These are phyloP conservation scores for Mortierella sp. DNA, from an alignment of 371 early-diverging fungal species.

Conservation along the genomic window DNA sequence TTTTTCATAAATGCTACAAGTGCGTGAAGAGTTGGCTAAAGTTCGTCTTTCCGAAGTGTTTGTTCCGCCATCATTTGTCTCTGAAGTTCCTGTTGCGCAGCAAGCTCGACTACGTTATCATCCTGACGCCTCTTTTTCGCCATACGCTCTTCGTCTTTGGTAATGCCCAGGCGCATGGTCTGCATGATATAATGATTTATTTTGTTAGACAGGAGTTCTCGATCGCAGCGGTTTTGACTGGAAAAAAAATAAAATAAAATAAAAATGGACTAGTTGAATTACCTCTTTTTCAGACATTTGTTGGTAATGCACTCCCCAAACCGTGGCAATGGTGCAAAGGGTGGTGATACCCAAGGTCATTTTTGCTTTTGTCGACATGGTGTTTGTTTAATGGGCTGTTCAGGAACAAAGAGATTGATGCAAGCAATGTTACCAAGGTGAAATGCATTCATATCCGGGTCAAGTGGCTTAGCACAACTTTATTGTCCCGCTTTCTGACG, in stretches of 20 bases:
- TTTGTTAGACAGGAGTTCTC: background rate
- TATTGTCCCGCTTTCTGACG: constrained; percentile 18
- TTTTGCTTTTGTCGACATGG: constrained; percentile 56
- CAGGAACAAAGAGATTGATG: background rate
- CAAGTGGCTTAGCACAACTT: background rate
- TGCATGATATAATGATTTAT: constrained; percentile 1
- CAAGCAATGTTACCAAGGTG: background rate
- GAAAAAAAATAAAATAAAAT: background rate
- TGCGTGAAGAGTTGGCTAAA: background rate
- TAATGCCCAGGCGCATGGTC: constrained; percentile 49
- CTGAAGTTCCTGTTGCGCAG: constrained; percentile 53
- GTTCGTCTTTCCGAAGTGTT: constrained; percentile 31
- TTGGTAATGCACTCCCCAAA: constrained; percentile 54
- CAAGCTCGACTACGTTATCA: constrained; percentile 49
- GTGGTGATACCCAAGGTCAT: constrained; percentile 51
- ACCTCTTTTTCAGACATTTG: constrained; percentile 58
- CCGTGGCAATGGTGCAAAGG: constrained; percentile 40
- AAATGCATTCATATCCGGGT: constrained; percentile 7
- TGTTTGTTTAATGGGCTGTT: background rate
- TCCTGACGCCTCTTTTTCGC: constrained; percentile 56
- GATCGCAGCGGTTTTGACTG: too few relatives aligned
- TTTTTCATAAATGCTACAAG: background rate
- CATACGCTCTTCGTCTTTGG: constrained; percentile 48
- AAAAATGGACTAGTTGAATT: background rate
- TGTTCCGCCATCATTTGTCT: constrained; percentile 51